These are phyloP conservation scores for Clonostachys sp. DNA, from an alignment of 2,329 filamentous ascomycete genomes.

Conservation along the genomic window DNA sequence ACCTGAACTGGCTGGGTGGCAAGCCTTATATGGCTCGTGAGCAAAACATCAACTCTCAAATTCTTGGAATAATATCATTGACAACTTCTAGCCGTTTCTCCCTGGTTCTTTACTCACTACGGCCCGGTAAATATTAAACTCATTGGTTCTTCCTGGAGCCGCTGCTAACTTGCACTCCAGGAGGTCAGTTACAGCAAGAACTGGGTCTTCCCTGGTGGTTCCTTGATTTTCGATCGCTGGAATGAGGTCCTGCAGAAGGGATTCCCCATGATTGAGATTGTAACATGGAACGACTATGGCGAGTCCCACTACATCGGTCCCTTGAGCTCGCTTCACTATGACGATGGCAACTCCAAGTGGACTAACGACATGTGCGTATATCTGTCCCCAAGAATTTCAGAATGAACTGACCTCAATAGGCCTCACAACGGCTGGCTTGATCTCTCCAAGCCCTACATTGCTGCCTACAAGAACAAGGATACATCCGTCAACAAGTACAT, in stretches of 20 bases:
- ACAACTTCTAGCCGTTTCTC: conserved; percentile 14
- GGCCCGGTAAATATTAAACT: conserved; percentile 19
- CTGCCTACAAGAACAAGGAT: conserved; percentile 43
- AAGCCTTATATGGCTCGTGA: conserved; percentile 42
- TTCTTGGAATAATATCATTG: too few species aligned
- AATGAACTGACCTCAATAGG: too few species aligned
- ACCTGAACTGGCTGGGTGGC: conserved; percentile 23
- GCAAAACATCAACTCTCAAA: too few species aligned
- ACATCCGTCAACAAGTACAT: conserved; percentile 33
- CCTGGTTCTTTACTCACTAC: conserved; percentile 45
- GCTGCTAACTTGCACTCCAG: too few species aligned
- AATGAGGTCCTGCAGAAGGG: conserved; percentile 32
- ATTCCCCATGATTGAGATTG: conserved; percentile 38
- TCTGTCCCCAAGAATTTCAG: too few species aligned
- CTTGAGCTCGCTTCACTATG: conserved; percentile 33
- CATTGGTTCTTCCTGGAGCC: too few species aligned
- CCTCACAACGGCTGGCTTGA: conserved; percentile 48
- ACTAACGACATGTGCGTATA: conserved; percentile 20
- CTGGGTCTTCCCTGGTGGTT: conserved; percentile 54
- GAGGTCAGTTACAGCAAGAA: conserved; percentile 43
- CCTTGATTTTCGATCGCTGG: conserved; percentile 56
- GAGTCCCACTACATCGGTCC: conserved; percentile 51
- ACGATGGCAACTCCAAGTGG: conserved; percentile 41
- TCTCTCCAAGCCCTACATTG: conserved; percentile 47
- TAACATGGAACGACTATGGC: conserved; percentile 46